Evolutionary conservation across 2,329 filamentous ascomycete genomes (phyloP).

Genomic region (Orbilia quercus): DNA sequence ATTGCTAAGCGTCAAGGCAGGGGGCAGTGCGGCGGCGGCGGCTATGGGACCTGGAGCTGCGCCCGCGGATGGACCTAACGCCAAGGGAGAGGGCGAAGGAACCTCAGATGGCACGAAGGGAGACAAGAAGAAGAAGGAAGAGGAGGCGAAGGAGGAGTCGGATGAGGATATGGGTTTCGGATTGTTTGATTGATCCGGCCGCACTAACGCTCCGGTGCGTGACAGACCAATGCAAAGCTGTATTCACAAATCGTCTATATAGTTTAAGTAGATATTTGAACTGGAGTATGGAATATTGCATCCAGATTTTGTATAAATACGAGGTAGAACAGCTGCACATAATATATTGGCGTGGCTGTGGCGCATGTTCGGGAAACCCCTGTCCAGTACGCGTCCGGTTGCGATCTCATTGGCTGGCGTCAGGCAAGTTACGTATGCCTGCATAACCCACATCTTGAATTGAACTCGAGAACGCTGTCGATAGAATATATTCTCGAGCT

Average conservation of each 20-base stretch:
- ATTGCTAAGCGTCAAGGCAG: conserved; percentile 5
- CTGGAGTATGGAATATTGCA: too few relatives aligned
- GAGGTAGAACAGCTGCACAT: neutral
- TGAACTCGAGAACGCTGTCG: too few relatives aligned
- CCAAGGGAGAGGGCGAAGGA: neutral
- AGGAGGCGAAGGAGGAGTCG: conserved; percentile 76
- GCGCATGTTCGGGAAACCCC: conserved; percentile 2
- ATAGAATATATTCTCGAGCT: too few relatives aligned
- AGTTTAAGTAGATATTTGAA: too few relatives aligned
- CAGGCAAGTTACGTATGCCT: conserved; percentile 28
- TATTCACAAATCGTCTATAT: too few relatives aligned
- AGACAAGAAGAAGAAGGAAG: conserved; percentile 8
- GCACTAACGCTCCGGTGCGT: too few relatives aligned
- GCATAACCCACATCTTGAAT: neutral
- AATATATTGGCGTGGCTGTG: neutral
- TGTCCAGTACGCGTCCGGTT: conserved; percentile 21
- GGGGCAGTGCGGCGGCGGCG: neutral
- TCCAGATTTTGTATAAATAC: too few relatives aligned
- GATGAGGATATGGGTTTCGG: conserved; percentile 82
- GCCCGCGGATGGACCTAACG: neutral
- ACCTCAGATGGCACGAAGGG: neutral
- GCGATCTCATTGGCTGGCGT: conserved; percentile 22
- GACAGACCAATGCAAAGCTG: too few relatives aligned
- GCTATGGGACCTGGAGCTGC: neutral
- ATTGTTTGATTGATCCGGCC: conserved; percentile 75